phyloP scores from a whole-genome alignment of 164 flowering plant genomes.

The Tetrastigma voinierianum region DNA sequence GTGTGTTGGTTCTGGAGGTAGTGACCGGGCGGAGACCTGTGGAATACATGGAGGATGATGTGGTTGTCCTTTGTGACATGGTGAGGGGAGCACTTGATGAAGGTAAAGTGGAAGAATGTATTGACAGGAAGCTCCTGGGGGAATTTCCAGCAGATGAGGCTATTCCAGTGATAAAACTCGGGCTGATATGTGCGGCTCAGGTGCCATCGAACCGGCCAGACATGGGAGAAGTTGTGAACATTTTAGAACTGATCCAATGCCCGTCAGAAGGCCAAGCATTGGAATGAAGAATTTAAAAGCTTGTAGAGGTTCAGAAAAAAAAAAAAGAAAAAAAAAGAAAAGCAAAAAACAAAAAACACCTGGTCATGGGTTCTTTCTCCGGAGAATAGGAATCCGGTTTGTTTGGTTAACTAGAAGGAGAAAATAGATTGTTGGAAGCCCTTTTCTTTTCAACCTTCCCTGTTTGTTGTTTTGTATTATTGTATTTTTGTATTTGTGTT shows the following conservation, averaged over 20 bases:
- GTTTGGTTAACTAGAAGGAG: conserved; percentile 8
- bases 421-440: conserved; percentile 10
- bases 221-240: conserved; percentile 90
- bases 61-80: conserved; percentile 79
- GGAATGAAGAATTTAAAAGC: conserved; percentile 25
- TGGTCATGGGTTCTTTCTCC: conserved; percentile 7
- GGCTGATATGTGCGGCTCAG: conserved; percentile 81
- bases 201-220: conserved; percentile 95
- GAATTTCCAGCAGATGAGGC: conserved; percentile 80
- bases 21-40: conserved; percentile 90
- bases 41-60: conserved; percentile 95
- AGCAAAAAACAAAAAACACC: too few species aligned
- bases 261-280: conserved; percentile 66
- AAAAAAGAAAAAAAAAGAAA: not conserved
- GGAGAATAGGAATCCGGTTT: conserved; percentile 30
- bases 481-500: not conserved
- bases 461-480: conserved; percentile 9
- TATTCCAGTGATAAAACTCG: conserved; percentile 76
- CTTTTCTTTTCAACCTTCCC: not conserved
- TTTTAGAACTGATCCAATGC: conserved; percentile 76
- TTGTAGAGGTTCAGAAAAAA: conserved; percentile 13
- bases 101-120: conserved; percentile 70
- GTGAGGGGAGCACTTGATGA: conserved; percentile 82
- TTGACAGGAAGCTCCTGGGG: conserved; percentile 59
- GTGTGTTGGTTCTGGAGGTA: conserved; percentile 74